Percentiles rank a stretch among this genome's conserved stretches.
Conservation (phyloP, 257 asterid genomes). For the Penstemon eatonii region DNA sequence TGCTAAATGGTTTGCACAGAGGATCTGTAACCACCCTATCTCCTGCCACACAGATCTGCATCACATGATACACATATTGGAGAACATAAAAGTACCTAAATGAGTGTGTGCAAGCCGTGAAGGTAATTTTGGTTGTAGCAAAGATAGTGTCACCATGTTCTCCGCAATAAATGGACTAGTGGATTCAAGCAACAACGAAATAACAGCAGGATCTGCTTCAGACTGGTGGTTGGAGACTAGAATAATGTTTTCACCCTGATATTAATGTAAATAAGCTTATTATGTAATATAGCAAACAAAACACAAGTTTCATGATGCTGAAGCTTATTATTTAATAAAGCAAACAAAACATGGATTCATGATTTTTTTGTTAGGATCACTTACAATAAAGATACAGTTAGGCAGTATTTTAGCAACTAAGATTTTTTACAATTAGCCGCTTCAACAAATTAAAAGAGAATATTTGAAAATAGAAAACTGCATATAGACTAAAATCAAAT, state of each 20-base stretch:
- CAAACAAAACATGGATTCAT: too few relatives aligned
- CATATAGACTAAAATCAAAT: not conserved
- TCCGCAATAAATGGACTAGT: constrained; percentile 72
- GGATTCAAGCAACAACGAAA: constrained; percentile 80
- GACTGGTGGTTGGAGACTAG: constrained; percentile 95
- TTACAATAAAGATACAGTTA: constrained; percentile 6
- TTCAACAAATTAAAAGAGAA: not conserved
- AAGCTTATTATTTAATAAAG: too few relatives aligned
- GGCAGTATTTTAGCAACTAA: constrained; percentile 14
- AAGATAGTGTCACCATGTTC: constrained; percentile 54
- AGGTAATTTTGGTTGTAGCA: constrained; percentile 23
- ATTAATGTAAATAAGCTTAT: constrained; percentile 26
- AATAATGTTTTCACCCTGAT: constrained; percentile 89
- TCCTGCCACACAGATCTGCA: constrained; percentile 91
- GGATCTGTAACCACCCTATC: constrained; percentile 97
- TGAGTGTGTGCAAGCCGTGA: constrained; percentile 1
- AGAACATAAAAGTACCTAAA: constrained; percentile 20
- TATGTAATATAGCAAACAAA: constrained; percentile 23
- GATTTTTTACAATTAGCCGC: constrained; percentile 7
- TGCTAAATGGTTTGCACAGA: constrained; percentile 96
- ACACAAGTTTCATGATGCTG: constrained; percentile 14
- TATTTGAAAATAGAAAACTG: not conserved
- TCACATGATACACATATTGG: constrained; percentile 31
- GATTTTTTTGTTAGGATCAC: not conserved
- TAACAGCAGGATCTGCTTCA: constrained; percentile 97